Evolutionary conservation across 805 yeast genomes (phyloP), one percentile per base, ranked within the genome.

Genomic region (Danielia oregonensis): DNA sequence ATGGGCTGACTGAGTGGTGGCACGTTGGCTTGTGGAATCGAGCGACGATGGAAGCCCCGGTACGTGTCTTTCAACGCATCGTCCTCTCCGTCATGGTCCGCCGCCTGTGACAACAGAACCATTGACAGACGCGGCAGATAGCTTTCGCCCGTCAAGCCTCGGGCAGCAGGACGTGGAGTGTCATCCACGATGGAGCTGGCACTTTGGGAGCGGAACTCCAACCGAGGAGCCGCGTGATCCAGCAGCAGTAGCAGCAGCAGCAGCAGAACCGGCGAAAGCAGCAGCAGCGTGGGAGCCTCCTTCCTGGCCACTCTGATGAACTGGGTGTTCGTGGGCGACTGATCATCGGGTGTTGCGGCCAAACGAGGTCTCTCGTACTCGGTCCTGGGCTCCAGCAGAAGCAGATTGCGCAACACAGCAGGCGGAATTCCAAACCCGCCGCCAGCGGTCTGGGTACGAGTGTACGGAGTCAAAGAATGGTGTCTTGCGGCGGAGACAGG

Each of bases 1-100:
- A 73, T 66, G 1, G 78, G 78, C n/a, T 65, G 72, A 15, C 56
- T 43, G 29, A 70, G 58, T 3, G 78, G 78, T 1, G 78, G 77
- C 3, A 65, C 51, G 12, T 63, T 62, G 15, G 55, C 53, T 3
- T 33, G 34, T 13, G 45, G 44, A 6, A 57, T 59, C 13, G 57
- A 51, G 29, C 49, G 52, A 30, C 46, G 55, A 42, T 68, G 74
- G 49, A 68, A 66, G 4, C 74, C 74, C 26, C 57, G 54, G 44
- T 67, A 67, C 35, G 59, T 51, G 21, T 46, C 55, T 24, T 42
- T 48, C 23, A 50, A 26, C 18, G 27, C 31, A 6, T 23, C 15
- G 16, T 13, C 21, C 32, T 19, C 17, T 11, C 14, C 36, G 5
- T 26, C 11, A n/a, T 23, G 28, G n/a, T 27, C 22, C 22, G 22